A percentile compares a stretch with the other conserved stretches of the same genome.
Evolutionary conservation across 768 basidiomycete species (phyloP).

Genomic region (Rhizopogon vinicolor): DNA sequence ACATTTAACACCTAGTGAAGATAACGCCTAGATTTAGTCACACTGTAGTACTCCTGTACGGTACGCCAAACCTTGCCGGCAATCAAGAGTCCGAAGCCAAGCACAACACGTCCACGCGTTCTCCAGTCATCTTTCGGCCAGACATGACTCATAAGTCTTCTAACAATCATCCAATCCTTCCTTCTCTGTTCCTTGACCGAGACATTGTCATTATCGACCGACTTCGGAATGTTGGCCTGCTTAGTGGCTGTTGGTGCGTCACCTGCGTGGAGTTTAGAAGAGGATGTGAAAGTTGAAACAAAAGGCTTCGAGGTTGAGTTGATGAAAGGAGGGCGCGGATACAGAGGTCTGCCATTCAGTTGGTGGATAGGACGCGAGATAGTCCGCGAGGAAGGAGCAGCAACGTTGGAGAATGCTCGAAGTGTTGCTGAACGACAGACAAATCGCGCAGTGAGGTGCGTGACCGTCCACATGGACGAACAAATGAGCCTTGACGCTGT

Average conservation of each 20-base stretch:
- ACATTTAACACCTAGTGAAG: slow-evolving; percentile 78
- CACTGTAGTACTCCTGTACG: background rate
- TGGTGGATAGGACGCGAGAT: background rate
- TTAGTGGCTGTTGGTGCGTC: background rate
- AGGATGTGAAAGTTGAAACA: slow-evolving; percentile 14
- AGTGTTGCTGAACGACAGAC: slow-evolving; percentile 18
- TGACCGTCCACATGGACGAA: slow-evolving; percentile 16
- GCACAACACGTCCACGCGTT: slow-evolving; percentile 74
- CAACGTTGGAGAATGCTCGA: slow-evolving; percentile 3
- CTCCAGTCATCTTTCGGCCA: slow-evolving; percentile 89
- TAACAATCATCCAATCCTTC: slow-evolving; percentile 86
- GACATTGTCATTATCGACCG: slow-evolving; percentile 8
- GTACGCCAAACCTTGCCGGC: slow-evolving; percentile 68
- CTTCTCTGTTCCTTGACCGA: slow-evolving; percentile 49
- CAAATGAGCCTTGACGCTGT: background rate
- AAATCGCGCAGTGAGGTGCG: slow-evolving; percentile 6
- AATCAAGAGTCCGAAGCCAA: slow-evolving; percentile 78
- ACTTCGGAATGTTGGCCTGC: background rate
- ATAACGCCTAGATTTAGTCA: background rate
- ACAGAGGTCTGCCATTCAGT: background rate
- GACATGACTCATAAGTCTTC: slow-evolving; percentile 78
- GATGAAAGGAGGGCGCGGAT: slow-evolving; percentile 4
- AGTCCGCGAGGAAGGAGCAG: background rate
- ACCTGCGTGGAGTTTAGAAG: slow-evolving; percentile 3
- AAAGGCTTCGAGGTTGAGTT: background rate